Conservation (phyloP, 345 rosid genomes). For the Aegle marmelos region DNA sequence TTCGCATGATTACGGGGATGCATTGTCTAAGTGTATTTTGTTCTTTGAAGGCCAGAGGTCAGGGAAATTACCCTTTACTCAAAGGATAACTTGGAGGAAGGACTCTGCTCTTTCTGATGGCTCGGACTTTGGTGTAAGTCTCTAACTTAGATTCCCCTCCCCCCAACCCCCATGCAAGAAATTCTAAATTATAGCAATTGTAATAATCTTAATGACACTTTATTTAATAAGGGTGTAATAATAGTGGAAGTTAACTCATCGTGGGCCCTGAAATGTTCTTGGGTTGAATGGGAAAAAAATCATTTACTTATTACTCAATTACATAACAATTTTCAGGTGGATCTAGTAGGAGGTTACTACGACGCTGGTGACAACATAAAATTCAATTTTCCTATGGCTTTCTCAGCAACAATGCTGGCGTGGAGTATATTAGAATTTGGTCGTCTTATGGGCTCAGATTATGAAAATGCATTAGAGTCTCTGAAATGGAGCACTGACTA, state of each 20-base stretch:
- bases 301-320: no score
- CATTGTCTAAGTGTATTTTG: slow-evolving; percentile 54
- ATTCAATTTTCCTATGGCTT: slow-evolving; percentile 84
- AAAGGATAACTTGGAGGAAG: slow-evolving; percentile 58
- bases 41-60: slow-evolving; percentile 77
- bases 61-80: slow-evolving; percentile 45
- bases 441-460: slow-evolving; percentile 34
- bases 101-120: slow-evolving; percentile 64
- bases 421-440: slow-evolving; percentile 83
- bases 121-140: slow-evolving; percentile 33
- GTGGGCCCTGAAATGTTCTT: no score
- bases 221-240: no score
- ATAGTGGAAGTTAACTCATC: no score
- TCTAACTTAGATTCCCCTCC: no score
- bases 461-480: slow-evolving; percentile 44
- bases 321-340: slow-evolving; percentile 23
- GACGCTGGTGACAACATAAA: slow-evolving; percentile 90
- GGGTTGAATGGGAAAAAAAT: no score
- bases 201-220: no score
- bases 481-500: slow-evolving; percentile 80
- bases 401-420: slow-evolving; percentile 62
- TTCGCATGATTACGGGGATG: slow-evolving; percentile 51
- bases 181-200: no score
- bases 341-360: slow-evolving; percentile 73
- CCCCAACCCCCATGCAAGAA: no score